phyloP scores from a whole-genome alignment of 164 flowering plant species.

The Magnolia officinalis region DNA sequence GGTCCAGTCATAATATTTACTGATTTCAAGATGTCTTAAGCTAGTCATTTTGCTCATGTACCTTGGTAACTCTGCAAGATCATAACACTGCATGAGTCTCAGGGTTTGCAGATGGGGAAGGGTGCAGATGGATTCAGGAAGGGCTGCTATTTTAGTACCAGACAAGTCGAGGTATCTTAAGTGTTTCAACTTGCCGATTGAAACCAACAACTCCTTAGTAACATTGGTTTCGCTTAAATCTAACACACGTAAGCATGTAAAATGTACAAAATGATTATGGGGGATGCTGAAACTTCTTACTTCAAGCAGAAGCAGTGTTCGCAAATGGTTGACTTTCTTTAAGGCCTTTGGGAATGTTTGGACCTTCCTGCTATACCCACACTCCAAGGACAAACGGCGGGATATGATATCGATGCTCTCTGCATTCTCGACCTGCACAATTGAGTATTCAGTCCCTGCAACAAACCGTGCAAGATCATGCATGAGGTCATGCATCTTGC shows the following conservation, averaged over 20 bases:
- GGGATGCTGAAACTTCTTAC: background rate
- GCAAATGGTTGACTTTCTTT: background rate
- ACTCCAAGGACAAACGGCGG: background rate
- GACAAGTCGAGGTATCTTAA: slow-evolving; percentile 3
- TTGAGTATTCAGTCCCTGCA: background rate
- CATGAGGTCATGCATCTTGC: slow-evolving; percentile 13
- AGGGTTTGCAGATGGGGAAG: slow-evolving; percentile 1
- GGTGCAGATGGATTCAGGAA: background rate
- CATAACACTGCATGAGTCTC: background rate
- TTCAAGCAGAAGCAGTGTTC: background rate
- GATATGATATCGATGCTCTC: background rate
- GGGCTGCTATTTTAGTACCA: background rate
- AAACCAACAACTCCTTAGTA: background rate
- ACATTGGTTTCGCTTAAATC: background rate
- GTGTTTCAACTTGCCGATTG: background rate
- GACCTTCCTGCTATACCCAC: background rate
- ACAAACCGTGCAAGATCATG: slow-evolving; percentile 10
- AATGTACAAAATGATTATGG: background rate
- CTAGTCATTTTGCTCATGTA: background rate
- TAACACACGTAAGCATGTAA: background rate
- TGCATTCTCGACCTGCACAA: no score
- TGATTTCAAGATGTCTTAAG: slow-evolving; percentile 3
- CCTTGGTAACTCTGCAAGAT: background rate
- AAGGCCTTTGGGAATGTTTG: background rate
- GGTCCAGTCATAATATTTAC: background rate